These are phyloP conservation scores for Diaporthe australafricana DNA, from an alignment of 2,329 filamentous ascomycete genomes.

Conservation along the genomic window DNA sequence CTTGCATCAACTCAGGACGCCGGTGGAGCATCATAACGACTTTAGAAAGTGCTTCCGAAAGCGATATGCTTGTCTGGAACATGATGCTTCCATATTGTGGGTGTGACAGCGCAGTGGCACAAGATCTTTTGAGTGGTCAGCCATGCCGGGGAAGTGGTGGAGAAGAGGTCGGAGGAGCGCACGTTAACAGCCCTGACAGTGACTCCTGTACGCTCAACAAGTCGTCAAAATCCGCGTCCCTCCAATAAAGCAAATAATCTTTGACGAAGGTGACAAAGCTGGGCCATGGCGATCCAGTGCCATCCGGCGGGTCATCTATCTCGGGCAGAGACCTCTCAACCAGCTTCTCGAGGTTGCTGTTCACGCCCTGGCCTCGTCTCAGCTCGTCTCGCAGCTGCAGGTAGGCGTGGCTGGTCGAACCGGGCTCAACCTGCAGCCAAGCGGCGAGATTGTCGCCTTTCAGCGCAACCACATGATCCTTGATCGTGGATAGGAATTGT, in stretches of 20 bases:
- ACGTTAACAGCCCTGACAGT: constrained; percentile 81
- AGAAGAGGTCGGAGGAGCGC: constrained; percentile 49
- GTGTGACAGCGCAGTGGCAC: constrained; percentile 84
- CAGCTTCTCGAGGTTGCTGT: constrained; percentile 66
- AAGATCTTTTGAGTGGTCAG: constrained; percentile 67
- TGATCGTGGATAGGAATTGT: constrained; percentile 76
- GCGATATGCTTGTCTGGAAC: constrained; percentile 83
- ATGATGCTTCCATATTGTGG: constrained; percentile 84
- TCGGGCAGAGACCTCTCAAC: constrained; percentile 74
- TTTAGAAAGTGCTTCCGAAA: constrained; percentile 83
- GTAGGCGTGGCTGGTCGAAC: constrained; percentile 70
- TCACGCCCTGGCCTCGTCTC: constrained; percentile 60
- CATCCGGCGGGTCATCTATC: constrained; percentile 72
- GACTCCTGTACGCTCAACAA: constrained; percentile 80
- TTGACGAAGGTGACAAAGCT: constrained; percentile 83
- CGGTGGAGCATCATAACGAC: constrained; percentile 88
- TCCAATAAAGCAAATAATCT: constrained; percentile 83
- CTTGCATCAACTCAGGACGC: constrained; percentile 79
- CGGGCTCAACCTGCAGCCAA: constrained; percentile 81
- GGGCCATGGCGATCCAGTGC: constrained; percentile 76
- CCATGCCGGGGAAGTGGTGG: not conserved
- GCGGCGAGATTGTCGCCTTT: constrained; percentile 75
- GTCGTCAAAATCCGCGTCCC: constrained; percentile 83
- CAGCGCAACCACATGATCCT: constrained; percentile 69
- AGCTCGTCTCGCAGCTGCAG: constrained; percentile 76